phyloP scores from a whole-genome alignment of 2,329 filamentous ascomycete species.

The Hyphodiscus sp. region DNA sequence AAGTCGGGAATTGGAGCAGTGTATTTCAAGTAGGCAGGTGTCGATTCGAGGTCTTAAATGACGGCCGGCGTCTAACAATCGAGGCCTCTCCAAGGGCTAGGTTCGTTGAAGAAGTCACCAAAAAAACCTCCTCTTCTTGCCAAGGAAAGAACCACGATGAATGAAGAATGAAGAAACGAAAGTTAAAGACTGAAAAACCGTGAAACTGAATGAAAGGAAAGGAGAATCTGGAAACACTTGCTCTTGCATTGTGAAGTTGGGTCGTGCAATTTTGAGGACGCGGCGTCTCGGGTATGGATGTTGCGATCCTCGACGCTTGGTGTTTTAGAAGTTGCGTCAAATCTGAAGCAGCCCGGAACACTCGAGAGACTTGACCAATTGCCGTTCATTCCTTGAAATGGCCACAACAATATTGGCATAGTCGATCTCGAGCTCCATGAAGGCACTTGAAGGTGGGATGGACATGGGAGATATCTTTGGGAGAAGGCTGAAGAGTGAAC shows the following conservation, averaged over 20 bases:
- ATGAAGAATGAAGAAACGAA: conserved; percentile 11
- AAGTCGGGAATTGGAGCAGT: neutral
- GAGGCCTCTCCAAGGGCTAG: conserved; percentile 2
- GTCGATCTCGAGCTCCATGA: neutral
- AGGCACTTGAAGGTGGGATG: neutral
- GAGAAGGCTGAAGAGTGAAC: neutral
- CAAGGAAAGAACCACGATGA: conserved; percentile 4
- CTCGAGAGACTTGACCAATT: neutral
- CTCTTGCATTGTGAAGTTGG: conserved; percentile 7
- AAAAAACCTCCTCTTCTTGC: conserved; percentile 3
- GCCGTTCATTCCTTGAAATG: neutral
- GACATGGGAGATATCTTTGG: neutral
- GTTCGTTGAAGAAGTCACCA: conserved; percentile 9
- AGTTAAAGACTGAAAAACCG: conserved; percentile 6
- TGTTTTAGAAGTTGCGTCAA: conserved; percentile 22
- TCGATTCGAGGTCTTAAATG: conserved; percentile 8
- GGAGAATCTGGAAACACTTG: conserved; percentile 20
- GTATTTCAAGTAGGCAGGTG: neutral
- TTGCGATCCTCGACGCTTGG: conserved; percentile 16
- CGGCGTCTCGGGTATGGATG: conserved; percentile 4
- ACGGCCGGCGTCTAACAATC: conserved; percentile 28
- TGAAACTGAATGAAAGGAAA: conserved; percentile 7
- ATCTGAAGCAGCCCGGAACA: conserved; percentile 12
- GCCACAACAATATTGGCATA: neutral
- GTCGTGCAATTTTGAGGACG: conserved; percentile 7